A percentile compares a stretch with the other conserved stretches of the same genome.
Evolutionary conservation across 2,329 filamentous ascomycete species (phyloP).

Genomic region (Coleophoma cylindrospora): DNA sequence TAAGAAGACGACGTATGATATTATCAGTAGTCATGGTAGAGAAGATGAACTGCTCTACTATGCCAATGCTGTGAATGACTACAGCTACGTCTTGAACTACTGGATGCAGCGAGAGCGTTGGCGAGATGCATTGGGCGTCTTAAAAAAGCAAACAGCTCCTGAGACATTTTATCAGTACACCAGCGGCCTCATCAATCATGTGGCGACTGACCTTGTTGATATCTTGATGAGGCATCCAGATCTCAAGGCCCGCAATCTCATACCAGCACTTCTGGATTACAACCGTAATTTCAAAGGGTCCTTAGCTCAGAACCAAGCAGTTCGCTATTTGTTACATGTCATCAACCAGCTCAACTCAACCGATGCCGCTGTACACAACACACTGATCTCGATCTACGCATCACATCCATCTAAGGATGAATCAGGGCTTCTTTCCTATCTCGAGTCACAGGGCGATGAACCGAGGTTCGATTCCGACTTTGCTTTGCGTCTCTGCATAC

Average conservation of each 20-base stretch:
- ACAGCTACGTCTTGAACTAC: conserved; percentile 91
- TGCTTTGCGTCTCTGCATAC: conserved; percentile 89
- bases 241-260: conserved; percentile 79
- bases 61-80: conserved; percentile 82
- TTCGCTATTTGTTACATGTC: conserved; percentile 89
- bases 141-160: conserved; percentile 88
- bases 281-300: conserved; percentile 70
- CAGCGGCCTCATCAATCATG: conserved; percentile 91
- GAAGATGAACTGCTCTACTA: conserved; percentile 92
- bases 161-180: conserved; percentile 96
- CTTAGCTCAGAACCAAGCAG: conserved; percentile 77
- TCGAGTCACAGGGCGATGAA: conserved; percentile 84
- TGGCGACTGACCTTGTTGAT: conserved; percentile 81
- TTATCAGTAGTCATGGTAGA: conserved; percentile 90
- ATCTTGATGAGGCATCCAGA: conserved; percentile 89
- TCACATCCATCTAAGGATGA: conserved; percentile 81
- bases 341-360: conserved; percentile 80
- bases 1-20: conserved; percentile 86
- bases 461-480: conserved; percentile 93
- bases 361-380: conserved; percentile 91
- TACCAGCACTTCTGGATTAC: conserved; percentile 91
- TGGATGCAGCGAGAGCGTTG: conserved; percentile 96
- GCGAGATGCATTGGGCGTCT: conserved; percentile 77
- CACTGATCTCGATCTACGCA: conserved; percentile 91
- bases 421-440: conserved; percentile 77